Evolutionary conservation across 2,329 filamentous ascomycete species (phyloP).

Genomic region (Ophiognomonia clavigignenti-juglandacearum): DNA sequence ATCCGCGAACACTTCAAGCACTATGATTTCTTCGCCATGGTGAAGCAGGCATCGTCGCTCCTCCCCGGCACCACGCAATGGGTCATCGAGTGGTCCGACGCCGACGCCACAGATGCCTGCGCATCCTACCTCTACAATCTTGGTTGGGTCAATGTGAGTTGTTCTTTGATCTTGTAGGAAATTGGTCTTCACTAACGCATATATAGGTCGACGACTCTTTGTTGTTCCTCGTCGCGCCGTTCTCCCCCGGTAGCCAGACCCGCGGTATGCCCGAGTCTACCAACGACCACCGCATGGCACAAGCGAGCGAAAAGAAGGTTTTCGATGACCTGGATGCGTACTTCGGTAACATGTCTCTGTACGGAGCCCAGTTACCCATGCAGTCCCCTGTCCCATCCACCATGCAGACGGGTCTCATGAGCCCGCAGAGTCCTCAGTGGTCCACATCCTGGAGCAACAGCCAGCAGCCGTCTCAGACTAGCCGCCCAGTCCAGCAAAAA

Average conservation of each 20-base stretch:
- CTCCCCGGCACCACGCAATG: constrained; percentile 5
- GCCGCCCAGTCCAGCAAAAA: neutral
- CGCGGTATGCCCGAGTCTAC: neutral
- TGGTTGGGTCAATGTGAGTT: constrained; percentile 11
- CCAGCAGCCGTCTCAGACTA: neutral
- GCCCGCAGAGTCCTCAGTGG: constrained; percentile 4
- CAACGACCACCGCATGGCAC: constrained; percentile 3
- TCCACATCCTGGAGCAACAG: constrained; percentile 1
- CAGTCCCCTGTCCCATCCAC: neutral
- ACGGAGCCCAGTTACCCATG: neutral
- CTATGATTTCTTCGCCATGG: constrained; percentile 10
- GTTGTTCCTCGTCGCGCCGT: constrained; percentile 8
- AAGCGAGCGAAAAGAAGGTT: neutral
- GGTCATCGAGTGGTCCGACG: constrained; percentile 14
- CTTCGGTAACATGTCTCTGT: constrained; percentile 4
- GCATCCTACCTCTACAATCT: constrained; percentile 5
- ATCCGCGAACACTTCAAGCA: constrained; percentile 13
- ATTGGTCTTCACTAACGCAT: neutral
- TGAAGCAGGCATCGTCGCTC: constrained; percentile 8
- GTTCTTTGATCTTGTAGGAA: neutral
- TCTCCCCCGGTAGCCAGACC: constrained; percentile 1
- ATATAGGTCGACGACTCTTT: constrained; percentile 6
- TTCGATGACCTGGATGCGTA: neutral
- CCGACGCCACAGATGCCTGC: constrained; percentile 5
- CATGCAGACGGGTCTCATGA: neutral